phyloP scores from a whole-genome alignment of 352 stramenopile genomes.

The Phytophthora fragariae region DNA sequence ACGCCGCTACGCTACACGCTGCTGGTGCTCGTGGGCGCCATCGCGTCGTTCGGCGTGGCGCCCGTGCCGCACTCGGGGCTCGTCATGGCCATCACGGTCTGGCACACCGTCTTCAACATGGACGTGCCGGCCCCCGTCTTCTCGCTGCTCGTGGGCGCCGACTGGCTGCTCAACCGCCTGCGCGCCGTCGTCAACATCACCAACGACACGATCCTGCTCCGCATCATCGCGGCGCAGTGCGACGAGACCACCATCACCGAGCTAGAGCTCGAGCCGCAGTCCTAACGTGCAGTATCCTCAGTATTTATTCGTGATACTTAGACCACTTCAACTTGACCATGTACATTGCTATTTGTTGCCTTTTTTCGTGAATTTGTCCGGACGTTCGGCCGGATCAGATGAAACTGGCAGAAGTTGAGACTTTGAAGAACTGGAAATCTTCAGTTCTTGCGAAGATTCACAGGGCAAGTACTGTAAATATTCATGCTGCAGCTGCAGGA shows the following conservation, averaged over 20 bases:
- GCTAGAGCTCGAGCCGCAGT: constrained; percentile 31
- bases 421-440: not conserved
- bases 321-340: not conserved
- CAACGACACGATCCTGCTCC: constrained; percentile 76
- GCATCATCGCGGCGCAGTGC: constrained; percentile 78
- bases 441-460: not conserved
- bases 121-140: constrained; percentile 62
- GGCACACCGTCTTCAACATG: constrained; percentile 69
- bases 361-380: not conserved
- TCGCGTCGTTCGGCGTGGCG: constrained; percentile 74
- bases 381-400: not conserved
- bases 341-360: not conserved
- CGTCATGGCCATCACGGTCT: constrained; percentile 85
- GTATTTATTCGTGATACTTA: constrained; percentile 10
- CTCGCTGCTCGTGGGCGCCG: constrained; percentile 67
- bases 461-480: too few species aligned
- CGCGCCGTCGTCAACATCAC: constrained; percentile 82
- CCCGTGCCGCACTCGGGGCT: constrained; percentile 75
- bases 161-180: constrained; percentile 81
- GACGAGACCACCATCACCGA: constrained; percentile 56
- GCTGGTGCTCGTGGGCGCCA: constrained; percentile 64
- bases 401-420: not conserved
- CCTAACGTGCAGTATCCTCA: not conserved
- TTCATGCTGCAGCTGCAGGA: not conserved
- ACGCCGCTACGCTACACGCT: constrained; percentile 64